Evolutionary conservation across 345 rosid species (phyloP).

Genomic region (Zanthoxylum bungeanum): DNA sequence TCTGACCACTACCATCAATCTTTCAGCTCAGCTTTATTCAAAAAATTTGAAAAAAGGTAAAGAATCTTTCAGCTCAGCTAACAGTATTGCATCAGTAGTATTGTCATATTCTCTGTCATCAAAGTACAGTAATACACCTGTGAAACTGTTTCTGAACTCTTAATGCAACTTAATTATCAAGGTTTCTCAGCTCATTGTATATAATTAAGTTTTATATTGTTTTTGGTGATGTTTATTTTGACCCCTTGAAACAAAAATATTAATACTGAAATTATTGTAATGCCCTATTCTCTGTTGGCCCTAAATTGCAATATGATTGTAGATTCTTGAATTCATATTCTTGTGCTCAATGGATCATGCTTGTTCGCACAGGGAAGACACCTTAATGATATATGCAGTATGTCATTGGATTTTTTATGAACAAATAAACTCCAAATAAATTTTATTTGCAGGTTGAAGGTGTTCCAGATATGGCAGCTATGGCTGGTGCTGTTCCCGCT

Average conservation of each 20-base stretch:
- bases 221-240: not conserved
- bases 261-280: not conserved
- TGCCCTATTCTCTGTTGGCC: not conserved
- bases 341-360: not conserved
- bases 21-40: too few relatives aligned
- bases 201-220: not conserved
- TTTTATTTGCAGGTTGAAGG: slow-evolving; percentile 61
- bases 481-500: slow-evolving; percentile 42
- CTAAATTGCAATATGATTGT: not conserved
- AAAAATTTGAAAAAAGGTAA: too few relatives aligned
- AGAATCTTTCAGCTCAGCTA: too few relatives aligned
- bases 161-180: not conserved
- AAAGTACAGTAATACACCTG: not conserved
- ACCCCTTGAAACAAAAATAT: too few relatives aligned
- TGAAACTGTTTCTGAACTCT: not conserved
- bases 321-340: not conserved
- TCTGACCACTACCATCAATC: not conserved
- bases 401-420: not conserved
- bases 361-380: too few relatives aligned
- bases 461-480: slow-evolving; percentile 49
- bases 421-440: not conserved
- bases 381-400: not conserved
- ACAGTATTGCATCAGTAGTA: not conserved
- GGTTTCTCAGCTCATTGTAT: not conserved
- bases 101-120: not conserved